These are phyloP conservation scores for Rhexocercosporidium sp. DNA, from an alignment of 2,329 filamentous ascomycete genomes.

Conservation along the genomic window DNA sequence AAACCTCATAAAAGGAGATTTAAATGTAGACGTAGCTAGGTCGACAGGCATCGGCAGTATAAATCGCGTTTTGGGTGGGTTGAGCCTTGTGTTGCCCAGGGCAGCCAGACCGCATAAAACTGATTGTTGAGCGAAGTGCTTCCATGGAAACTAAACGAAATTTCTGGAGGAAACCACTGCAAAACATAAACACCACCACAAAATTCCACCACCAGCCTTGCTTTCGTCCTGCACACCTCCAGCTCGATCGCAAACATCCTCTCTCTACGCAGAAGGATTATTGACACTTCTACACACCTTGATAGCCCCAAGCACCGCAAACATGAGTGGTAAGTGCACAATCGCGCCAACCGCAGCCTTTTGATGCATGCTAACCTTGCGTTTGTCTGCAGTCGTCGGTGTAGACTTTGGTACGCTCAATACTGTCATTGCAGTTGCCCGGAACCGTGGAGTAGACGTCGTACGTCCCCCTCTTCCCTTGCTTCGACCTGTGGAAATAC, in stretches of 20 bases:
- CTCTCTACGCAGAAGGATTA: background rate
- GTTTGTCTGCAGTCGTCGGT: constrained; percentile 39
- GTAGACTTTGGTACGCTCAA: constrained; percentile 92
- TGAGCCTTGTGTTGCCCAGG: background rate
- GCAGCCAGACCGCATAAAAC: background rate
- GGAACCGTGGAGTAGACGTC: constrained; percentile 98
- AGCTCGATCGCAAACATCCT: constrained; percentile 2
- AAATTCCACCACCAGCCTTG: background rate
- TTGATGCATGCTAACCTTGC: constrained; percentile 26
- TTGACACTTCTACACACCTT: background rate
- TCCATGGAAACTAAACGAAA: constrained; percentile 4
- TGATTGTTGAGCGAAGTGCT: background rate
- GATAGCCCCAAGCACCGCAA: constrained; percentile 12
- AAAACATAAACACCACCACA: constrained; percentile 3
- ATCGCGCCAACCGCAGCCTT: constrained; percentile 11
- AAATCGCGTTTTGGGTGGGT: background rate
- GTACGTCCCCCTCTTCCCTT: constrained; percentile 61
- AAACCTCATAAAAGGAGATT: background rate
- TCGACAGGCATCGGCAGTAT: background rate
- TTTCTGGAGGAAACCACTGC: background rate
- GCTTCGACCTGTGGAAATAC: constrained; percentile 33
- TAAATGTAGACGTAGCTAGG: background rate
- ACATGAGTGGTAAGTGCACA: constrained; percentile 29
- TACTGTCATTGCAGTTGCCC: constrained; percentile 95
- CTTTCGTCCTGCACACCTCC: background rate